Percentiles rank a stretch among this genome's conserved stretches.
Conservation (phyloP, 2,329 filamentous ascomycete genomes). For the Pseudonectria buxi region DNA sequence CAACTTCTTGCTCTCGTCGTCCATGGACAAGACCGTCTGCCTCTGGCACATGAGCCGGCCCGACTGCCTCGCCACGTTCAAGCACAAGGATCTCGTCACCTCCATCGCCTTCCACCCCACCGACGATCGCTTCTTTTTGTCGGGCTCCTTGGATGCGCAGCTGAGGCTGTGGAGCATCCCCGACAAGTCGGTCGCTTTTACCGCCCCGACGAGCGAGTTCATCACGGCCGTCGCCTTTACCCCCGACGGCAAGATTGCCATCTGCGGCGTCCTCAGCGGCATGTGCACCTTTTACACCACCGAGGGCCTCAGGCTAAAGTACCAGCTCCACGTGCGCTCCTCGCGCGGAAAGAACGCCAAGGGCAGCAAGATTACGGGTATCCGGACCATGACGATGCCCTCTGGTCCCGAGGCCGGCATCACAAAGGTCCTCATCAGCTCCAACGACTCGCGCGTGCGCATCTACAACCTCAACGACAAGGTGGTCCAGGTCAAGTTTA, state of each 20-base stretch:
- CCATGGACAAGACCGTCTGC: constrained; percentile 95
- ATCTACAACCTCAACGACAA: constrained; percentile 86
- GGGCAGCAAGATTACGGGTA: constrained; percentile 94
- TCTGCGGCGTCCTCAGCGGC: constrained; percentile 81
- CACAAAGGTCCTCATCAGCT: constrained; percentile 81
- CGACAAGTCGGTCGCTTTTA: constrained; percentile 86
- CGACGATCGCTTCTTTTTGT: constrained; percentile 94
- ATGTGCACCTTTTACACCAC: constrained; percentile 89
- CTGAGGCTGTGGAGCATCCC: constrained; percentile 94
- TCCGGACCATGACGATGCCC: constrained; percentile 64
- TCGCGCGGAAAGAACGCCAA: constrained; percentile 89
- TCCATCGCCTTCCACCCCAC: constrained; percentile 90
- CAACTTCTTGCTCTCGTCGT: constrained; percentile 90
- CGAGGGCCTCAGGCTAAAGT: constrained; percentile 74
- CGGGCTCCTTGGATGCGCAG: constrained; percentile 83
- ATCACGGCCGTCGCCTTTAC: constrained; percentile 93
- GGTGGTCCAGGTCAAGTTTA: constrained; percentile 79
- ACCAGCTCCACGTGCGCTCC: constrained; percentile 88
- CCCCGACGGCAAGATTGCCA: constrained; percentile 81
- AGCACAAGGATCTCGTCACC: constrained; percentile 91
- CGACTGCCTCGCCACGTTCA: constrained; percentile 89
- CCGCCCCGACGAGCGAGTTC: constrained; percentile 70
- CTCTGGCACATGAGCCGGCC: constrained; percentile 83
- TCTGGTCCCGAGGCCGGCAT: constrained; percentile 46
- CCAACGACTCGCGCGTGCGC: constrained; percentile 87